Conservation (phyloP, 768 basidiomycete species). For the Tylopilus sp. region DNA sequence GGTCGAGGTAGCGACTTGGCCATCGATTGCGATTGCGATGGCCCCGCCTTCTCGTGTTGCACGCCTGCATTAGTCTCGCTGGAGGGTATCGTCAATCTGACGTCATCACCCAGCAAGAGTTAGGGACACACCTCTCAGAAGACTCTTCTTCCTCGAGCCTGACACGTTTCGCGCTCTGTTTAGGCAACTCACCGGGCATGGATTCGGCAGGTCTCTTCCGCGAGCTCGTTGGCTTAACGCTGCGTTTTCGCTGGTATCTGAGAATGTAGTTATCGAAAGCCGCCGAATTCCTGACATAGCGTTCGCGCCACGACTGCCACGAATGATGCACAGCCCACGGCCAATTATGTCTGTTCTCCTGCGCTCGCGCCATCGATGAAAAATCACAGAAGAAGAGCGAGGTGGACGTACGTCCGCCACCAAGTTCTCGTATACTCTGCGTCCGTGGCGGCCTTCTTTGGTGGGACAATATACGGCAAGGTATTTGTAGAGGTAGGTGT, state of each 20-base stretch:
- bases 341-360: constrained; percentile 43
- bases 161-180: constrained; percentile 6
- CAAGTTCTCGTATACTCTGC: constrained; percentile 41
- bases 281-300: constrained; percentile 46
- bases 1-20: neutral
- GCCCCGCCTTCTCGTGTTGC: neutral
- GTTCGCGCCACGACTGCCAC: constrained; percentile 62
- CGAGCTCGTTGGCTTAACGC: neutral
- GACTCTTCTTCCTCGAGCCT: neutral
- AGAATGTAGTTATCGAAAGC: constrained; percentile 43
- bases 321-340: constrained; percentile 51
- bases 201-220: constrained; percentile 3
- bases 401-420: constrained; percentile 43
- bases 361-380: neutral
- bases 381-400: neutral
- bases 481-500: constrained; percentile 42
- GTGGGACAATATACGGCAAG: constrained; percentile 48
- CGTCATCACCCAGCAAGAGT: neutral
- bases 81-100: neutral
- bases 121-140: constrained; percentile 2
- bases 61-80: constrained; percentile 4
- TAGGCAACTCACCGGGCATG: neutral
- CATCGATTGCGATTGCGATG: neutral
- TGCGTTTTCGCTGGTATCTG: constrained; percentile 36
- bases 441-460: constrained; percentile 43